Base-by-base conservation (phyloP, 495 filamentous ascomycete species). In the Lasiosphaeria miniovina region DNA sequence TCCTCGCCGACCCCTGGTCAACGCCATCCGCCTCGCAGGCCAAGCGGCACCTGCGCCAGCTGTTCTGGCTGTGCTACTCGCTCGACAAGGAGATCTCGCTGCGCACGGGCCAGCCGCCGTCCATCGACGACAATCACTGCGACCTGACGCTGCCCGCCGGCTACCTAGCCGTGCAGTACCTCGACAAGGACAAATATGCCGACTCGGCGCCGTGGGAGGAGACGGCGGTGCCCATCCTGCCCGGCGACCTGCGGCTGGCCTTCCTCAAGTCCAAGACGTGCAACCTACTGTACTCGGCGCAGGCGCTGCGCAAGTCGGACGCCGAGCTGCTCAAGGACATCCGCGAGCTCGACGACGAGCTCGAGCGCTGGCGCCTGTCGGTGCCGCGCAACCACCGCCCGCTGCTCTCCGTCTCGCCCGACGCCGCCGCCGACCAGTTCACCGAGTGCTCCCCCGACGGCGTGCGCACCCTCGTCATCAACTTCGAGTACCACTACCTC, bases 21-120 rank as follows among this genome's bases (percentile, higher is more conserved):
- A n/a, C 54, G 6, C 35, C 9, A 49, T 53, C 34, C 48, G 49
- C 31, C 11, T 49, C 34, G 52, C 54, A 52, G 24, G 36, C 17
- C 11, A 60, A 48, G 35, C 60, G 59, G 4, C 77, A 79, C 12
- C 62, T 82, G 0, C 78, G 81, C 0, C 75, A 75, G 49, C 57
- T 84, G 0, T 84, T 84, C 61, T 84, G 80, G 81, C 65, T 83
- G 4, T 77, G 77, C 68, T 84, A 81, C 52, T 74, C 69, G 2
- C 55, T 80, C 36, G 81, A 84, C 53, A 82, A 82, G 60, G 80
- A 83, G 49, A 61, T 82, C 10, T 68, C 75, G 0, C 65, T 83
- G 6, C 75, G 80, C 35, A 81, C 75, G 0, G 81, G 80, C 6
- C 79, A 80, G 61, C 80, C 80, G 7, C 78, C 80, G n/a, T 65